Base-by-base conservation (phyloP, 345 rosid genomes). In the Brassica incana region DNA sequence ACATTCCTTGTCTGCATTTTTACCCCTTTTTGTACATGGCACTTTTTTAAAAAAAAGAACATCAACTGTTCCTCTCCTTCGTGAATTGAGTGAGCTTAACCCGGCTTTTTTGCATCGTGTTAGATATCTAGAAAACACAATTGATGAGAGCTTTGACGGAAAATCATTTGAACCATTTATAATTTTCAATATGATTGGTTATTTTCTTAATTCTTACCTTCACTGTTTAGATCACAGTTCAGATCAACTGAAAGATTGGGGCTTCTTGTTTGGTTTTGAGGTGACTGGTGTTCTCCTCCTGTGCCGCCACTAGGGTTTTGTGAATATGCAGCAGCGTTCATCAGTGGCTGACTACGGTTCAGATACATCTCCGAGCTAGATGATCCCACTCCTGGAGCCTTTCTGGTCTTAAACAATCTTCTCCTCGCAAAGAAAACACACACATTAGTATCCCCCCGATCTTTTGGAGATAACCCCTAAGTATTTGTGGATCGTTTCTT, bases 351-450 rank as follows among this genome's bases (percentile, higher is more conserved):
- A 75, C 15, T 10, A 23, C 86, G 89, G 76, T 75, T 88, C 82
- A 84, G 72, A 80, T 80, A 89, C 81, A 88, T 82, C 84, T 85
- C 95, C 79, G 85, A 77, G 81, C 80, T 83, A 58, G 93, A 77
- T 60, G 87, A 77, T 59, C 87, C 67, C n/a, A 84, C 72, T 72
- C 85, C 92, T 50, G 79, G 61, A 84, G 77, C 82, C 77, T 87
- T 93, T 88, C 81, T 88, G 68, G 77, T 77, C 81, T 91, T 91
- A 4, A 29, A 62, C 69, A 86, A 75, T 86, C 86, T 86, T 74
- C 87, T 95, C 88, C 92, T 85, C 64, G 75, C 4, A 71, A 50
- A 65, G 8, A 73, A 64, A 56, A 61, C n/a, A 60, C 7, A 27
- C 16, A 40, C 6, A 35, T 67, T 45, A 79, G 74, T 61, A 33